Evolutionary conservation across 148 eudicot species (phyloP).

Genomic region (Beta vulgaris): DNA sequence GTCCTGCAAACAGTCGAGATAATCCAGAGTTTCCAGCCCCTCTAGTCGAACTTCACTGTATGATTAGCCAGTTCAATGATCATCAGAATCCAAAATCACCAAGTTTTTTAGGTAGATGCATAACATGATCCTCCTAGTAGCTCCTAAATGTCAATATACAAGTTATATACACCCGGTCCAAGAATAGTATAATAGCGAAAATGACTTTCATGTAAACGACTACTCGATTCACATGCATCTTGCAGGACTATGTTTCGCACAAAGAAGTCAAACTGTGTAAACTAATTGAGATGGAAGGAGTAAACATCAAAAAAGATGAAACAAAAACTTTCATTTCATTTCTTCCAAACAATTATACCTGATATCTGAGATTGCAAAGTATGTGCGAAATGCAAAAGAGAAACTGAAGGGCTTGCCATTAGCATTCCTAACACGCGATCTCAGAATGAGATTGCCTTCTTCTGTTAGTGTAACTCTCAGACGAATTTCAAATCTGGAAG

Average conservation of each 20-base stretch:
- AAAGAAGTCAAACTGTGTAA: too few species aligned
- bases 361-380: slow-evolving; percentile 86
- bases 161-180: too few species aligned
- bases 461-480: slow-evolving; percentile 60
- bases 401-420: slow-evolving; percentile 83
- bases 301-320: not conserved
- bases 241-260: too few species aligned
- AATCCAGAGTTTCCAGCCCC: slow-evolving; percentile 89
- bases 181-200: too few species aligned
- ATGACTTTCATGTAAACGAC: too few species aligned
- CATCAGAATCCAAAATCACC: not conserved
- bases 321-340: too few species aligned
- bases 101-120: not conserved
- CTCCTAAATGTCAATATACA: too few species aligned
- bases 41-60: slow-evolving; percentile 96
- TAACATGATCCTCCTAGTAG: too few species aligned
- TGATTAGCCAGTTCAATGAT: not conserved
- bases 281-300: too few species aligned
- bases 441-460: slow-evolving; percentile 59
- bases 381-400: slow-evolving; percentile 76
- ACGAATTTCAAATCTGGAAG: slow-evolving; percentile 79
- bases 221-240: too few species aligned
- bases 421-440: slow-evolving; percentile 68
- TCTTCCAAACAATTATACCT: too few species aligned
- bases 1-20: slow-evolving; percentile 61